These are phyloP conservation scores for Batkoa obscura DNA, from an alignment of 371 early-diverging fungal species.

Conservation along the genomic window DNA sequence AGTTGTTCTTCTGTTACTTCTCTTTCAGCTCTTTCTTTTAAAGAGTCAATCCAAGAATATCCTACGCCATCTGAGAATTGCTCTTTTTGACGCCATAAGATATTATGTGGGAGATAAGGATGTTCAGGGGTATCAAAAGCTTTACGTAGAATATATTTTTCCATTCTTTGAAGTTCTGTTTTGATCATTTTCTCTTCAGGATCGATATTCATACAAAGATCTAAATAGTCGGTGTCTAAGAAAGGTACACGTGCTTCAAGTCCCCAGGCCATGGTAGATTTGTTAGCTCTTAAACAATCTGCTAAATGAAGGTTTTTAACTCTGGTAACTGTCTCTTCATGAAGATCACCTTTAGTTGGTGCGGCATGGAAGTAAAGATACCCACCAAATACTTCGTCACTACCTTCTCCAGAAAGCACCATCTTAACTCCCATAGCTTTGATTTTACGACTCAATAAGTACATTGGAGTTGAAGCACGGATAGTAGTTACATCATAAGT, in stretches of 20 bases:
- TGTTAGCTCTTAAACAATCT: conserved; percentile 93
- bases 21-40: conserved; percentile 47
- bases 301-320: conserved; percentile 87
- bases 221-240: conserved; percentile 73
- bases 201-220: conserved; percentile 67
- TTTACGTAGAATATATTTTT: conserved; percentile 73
- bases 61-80: conserved; percentile 97
- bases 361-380: conserved; percentile 94
- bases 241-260: conserved; percentile 95
- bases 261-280: conserved; percentile 97
- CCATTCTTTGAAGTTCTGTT: conserved; percentile 35
- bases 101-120: conserved; percentile 75
- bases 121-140: conserved; percentile 54
- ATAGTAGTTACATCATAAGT: conserved; percentile 98
- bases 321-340: conserved; percentile 69
- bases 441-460: conserved; percentile 83
- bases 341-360: conserved; percentile 60
- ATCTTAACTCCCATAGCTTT: conserved; percentile 96
- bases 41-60: conserved; percentile 86
- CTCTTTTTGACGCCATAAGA: conserved; percentile 95
- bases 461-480: conserved; percentile 95
- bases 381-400: conserved; percentile 91
- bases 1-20: conserved; percentile 60
- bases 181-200: conserved; percentile 58
- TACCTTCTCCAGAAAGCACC: conserved; percentile 92